Evolutionary conservation across 2,329 filamentous ascomycete genomes (phyloP).

Genomic region (Basipetospora sp.): DNA sequence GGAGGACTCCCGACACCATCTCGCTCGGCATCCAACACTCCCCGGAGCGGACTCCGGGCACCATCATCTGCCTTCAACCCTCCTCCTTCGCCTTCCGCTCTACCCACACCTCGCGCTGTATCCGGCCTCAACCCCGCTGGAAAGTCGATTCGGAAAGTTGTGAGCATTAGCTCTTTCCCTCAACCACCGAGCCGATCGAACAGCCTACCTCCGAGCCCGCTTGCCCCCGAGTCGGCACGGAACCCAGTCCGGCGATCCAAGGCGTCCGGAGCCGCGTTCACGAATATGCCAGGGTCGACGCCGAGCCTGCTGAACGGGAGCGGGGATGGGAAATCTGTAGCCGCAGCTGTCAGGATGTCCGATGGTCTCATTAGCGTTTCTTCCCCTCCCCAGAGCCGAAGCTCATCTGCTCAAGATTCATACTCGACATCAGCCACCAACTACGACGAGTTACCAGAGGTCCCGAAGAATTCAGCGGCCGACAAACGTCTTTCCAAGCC

Average conservation of each 20-base stretch:
- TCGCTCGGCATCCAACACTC: constrained; percentile 30
- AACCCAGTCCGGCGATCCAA: constrained; percentile 36
- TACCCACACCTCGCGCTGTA: constrained; percentile 41
- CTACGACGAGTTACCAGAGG: constrained; percentile 64
- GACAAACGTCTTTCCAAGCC: constrained; percentile 38
- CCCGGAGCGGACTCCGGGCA: constrained; percentile 43
- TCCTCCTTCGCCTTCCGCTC: constrained; percentile 35
- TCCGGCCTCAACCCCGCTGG: constrained; percentile 43
- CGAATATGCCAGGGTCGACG: constrained; percentile 35
- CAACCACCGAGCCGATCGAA: constrained; percentile 56
- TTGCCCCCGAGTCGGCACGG: constrained; percentile 32
- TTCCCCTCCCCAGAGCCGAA: constrained; percentile 76
- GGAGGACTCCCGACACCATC: constrained; percentile 28
- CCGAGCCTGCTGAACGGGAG: constrained; percentile 68
- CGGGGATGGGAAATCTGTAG: constrained; percentile 61
- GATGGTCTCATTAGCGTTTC: constrained; percentile 63
- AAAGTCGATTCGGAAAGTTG: constrained; percentile 66
- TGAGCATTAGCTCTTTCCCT: constrained; percentile 89
- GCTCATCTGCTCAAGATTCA: constrained; percentile 81
- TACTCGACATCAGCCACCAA: constrained; percentile 83
- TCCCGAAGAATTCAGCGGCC: constrained; percentile 18
- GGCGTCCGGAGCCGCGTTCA: constrained; percentile 39
- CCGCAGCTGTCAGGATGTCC: constrained; percentile 48
- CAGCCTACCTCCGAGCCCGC: constrained; percentile 49
- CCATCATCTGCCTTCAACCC: constrained; percentile 41